Percentiles rank a stretch among this genome's conserved stretches.
Evolutionary conservation across 345 rosid species (phyloP).

Genomic region (Gossypium sturtianum): DNA sequence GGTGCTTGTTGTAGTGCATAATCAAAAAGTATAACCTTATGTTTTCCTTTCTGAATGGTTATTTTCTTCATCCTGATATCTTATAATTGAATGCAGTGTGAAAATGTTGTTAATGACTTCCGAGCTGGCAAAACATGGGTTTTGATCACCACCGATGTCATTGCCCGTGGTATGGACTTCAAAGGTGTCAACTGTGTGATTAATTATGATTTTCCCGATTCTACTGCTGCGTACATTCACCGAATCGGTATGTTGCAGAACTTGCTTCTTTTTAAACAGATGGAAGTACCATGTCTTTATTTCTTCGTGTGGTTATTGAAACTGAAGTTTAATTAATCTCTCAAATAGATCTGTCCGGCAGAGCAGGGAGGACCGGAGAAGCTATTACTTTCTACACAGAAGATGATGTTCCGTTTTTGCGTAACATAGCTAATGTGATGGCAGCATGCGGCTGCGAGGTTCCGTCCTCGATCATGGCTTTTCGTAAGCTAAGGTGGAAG

Average conservation of each 20-base stretch:
- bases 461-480: constrained; percentile 69
- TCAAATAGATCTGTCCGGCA: constrained; percentile 65
- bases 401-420: constrained; percentile 63
- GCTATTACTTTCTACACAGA: constrained; percentile 79
- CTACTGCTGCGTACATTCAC: constrained; percentile 85
- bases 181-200: constrained; percentile 88
- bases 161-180: constrained; percentile 97
- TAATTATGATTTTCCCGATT: constrained; percentile 91
- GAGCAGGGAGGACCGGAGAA: constrained; percentile 91
- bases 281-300: background rate
- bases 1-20: background rate
- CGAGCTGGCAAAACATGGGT: constrained; percentile 89
- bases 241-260: constrained; percentile 61
- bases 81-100: constrained; percentile 47
- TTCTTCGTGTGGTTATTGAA: constrained; percentile 1
- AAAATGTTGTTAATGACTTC: constrained; percentile 69
- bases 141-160: constrained; percentile 86
- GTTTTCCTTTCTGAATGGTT: background rate
- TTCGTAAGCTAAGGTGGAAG: constrained; percentile 70
- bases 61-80: background rate
- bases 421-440: constrained; percentile 85
- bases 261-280: background rate
- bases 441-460: constrained; percentile 80
- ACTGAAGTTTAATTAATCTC: background rate
- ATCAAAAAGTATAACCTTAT: background rate